Evolutionary conservation across 208 protist genomes (phyloP), one percentile per base, ranked within the genome.

Genomic region (Trypanosoma caninum): DNA sequence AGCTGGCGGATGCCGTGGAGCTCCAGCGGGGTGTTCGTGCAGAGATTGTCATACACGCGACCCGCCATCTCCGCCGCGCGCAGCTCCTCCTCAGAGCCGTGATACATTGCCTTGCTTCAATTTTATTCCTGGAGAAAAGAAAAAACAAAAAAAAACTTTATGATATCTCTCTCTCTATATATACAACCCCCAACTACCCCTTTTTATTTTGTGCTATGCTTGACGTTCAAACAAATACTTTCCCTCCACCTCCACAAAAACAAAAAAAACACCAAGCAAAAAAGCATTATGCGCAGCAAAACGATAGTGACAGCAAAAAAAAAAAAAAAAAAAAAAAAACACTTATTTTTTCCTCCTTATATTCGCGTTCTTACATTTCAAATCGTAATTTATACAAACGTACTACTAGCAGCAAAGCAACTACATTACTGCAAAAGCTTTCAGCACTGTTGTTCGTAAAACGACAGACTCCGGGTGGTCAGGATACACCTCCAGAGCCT

Each of bases 381-480:
- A n/a, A n/a, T n/a, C n/a, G n/a, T n/a, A n/a, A n/a, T n/a, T n/a
- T n/a, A n/a, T 7, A 27, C 35, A 59, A 22, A 30, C 28, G 25
- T n/a, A 47, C 13, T 9, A n/a, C 40, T 34, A 8, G 18, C 13
- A 25, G n/a, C 23, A 10, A 64, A 8, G 13, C 4, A 9, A 51
- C 54, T 65, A 95, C n/a, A 91, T 28, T 3, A 78, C 59, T 10
- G 70, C 30, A 41, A 97, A 82, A 6, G 73, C 44, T 44, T 79
- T 62, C 1, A 74, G 66, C 18, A 97, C 74, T 45, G 84, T 73
- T 37, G 62, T 53, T 16, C 74, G 73, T 11, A 97, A 68, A 16
- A 65, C 72, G 9, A 86, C 65, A 23, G 80, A 89, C 60, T 96
- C 89, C 0, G 90, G 63, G 69, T 97, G 92, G 46, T 93, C 83